Conservation (phyloP, 2,329 filamentous ascomycete genomes). For the Periconia macrospinosa region DNA sequence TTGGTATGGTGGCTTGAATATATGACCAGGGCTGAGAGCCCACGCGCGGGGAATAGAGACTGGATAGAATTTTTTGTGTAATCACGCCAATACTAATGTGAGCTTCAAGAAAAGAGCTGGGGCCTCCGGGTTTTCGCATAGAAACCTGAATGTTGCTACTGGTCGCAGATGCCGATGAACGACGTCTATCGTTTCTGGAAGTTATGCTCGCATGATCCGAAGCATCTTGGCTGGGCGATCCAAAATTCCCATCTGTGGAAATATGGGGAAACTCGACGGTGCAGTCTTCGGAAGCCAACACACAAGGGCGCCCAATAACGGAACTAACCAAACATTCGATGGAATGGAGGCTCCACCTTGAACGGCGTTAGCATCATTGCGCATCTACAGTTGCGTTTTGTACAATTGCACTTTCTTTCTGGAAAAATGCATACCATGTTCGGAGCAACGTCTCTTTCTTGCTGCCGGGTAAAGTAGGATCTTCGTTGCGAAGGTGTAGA, state of each 20-base stretch:
- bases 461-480: conserved; percentile 17
- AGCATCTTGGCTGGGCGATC: not conserved
- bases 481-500: conserved; percentile 43
- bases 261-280: conserved; percentile 32
- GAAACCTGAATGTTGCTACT: not conserved
- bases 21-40: conserved; percentile 36
- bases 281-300: conserved; percentile 31
- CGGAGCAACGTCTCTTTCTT: conserved; percentile 39
- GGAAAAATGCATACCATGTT: conserved; percentile 28
- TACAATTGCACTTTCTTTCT: too few species aligned
- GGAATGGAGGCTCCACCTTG: conserved; percentile 35
- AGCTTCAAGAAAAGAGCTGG: conserved; percentile 11
- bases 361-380: not conserved
- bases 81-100: conserved; percentile 13
- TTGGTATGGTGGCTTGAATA: conserved; percentile 28
- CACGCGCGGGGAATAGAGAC: conserved; percentile 36
- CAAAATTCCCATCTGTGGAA: not conserved
- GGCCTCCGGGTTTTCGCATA: not conserved
- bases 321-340: conserved; percentile 37
- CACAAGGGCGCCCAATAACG: conserved; percentile 39
- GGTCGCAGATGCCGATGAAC: not conserved
- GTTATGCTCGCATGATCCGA: not conserved
- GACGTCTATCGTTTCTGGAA: not conserved
- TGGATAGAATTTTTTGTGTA: conserved; percentile 15
- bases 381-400: too few species aligned